phyloP scores from a whole-genome alignment of 2,329 filamentous ascomycete species.

The Fusarium redolens region DNA sequence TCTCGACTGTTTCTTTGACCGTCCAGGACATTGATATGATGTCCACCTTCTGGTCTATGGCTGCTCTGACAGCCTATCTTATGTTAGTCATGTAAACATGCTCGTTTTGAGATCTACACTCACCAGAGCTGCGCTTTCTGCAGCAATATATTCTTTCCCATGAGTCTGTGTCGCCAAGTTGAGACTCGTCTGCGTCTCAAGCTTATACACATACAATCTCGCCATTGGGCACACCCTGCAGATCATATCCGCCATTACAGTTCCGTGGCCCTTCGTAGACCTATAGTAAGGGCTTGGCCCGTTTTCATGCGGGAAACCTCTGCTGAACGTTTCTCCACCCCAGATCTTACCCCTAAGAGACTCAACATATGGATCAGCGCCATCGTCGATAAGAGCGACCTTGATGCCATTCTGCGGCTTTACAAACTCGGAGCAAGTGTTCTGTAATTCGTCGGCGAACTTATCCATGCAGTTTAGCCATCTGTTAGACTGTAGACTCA shows the following conservation, averaged over 20 bases:
- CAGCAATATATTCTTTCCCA: neutral
- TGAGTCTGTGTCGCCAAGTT: neutral
- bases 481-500: neutral
- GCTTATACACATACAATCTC: neutral
- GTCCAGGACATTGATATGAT: slow-evolving; percentile 35
- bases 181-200: slow-evolving; percentile 26
- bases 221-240: neutral
- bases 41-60: slow-evolving; percentile 15
- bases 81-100: neutral
- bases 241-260: neutral
- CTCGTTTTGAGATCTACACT: neutral
- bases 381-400: neutral
- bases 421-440: neutral
- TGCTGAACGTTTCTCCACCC: neutral
- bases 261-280: neutral
- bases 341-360: neutral
- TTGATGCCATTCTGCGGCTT: neutral
- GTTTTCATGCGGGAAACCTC: neutral
- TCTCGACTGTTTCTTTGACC: neutral
- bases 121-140: slow-evolving; percentile 12
- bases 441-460: neutral
- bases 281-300: neutral
- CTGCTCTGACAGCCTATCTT: slow-evolving; percentile 14
- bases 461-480: slow-evolving; percentile 9
- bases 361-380: neutral